Evolutionary conservation across 441 rosid species (phyloP).

Genomic region (Breynia disticha): DNA sequence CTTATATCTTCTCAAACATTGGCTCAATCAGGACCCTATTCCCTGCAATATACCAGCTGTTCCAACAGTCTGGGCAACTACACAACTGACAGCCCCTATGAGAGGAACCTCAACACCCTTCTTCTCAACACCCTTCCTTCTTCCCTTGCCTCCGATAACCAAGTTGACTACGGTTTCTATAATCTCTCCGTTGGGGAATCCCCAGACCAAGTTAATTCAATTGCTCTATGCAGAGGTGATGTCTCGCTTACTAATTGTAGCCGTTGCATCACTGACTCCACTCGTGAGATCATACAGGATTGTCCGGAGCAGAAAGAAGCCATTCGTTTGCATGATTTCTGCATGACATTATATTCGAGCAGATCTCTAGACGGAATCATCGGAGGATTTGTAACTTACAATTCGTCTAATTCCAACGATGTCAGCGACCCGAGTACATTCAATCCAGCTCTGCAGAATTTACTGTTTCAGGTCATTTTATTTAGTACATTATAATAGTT

Average conservation of each 20-base stretch:
- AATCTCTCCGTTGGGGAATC: conserved; percentile 29
- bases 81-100: conserved; percentile 34
- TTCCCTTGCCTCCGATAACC: conserved; percentile 24
- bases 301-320: conserved; percentile 49
- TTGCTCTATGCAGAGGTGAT: conserved; percentile 55
- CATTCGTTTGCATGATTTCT: conserved; percentile 24
- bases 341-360: conserved; percentile 42
- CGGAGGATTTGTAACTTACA: conserved; percentile 6
- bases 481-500: too few relatives aligned
- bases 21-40: background rate
- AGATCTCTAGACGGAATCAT: conserved; percentile 10
- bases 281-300: conserved; percentile 13
- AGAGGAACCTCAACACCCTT: conserved; percentile 30
- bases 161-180: conserved; percentile 35
- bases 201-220: conserved; percentile 24
- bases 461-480: too few relatives aligned
- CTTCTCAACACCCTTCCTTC: too few relatives aligned
- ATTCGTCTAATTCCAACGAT: conserved; percentile 1
- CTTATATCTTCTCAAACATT: background rate
- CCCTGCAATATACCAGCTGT: background rate
- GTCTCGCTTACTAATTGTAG: conserved; percentile 21
- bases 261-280: conserved; percentile 28
- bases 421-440: conserved; percentile 21
- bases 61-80: conserved; percentile 24
- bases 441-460: too few relatives aligned